Evolutionary conservation across 2,329 filamentous ascomycete genomes (phyloP).

Genomic region (Talaromyces sp.): DNA sequence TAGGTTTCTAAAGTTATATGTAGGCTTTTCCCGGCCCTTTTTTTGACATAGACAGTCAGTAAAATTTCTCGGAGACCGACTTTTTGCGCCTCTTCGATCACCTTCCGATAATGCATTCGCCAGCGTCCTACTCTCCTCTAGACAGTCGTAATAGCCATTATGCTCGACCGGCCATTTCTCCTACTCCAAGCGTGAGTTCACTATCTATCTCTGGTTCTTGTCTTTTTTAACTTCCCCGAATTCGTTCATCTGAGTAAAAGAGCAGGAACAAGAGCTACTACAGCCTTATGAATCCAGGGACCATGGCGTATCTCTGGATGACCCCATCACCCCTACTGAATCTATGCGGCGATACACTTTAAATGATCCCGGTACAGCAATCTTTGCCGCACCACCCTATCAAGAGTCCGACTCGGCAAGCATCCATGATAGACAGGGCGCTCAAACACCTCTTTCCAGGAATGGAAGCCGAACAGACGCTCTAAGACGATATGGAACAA

Average conservation of each 20-base stretch:
- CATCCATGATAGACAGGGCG: not conserved
- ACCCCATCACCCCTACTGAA: not conserved
- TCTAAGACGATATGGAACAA: slow-evolving; percentile 86
- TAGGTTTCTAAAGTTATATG: not conserved
- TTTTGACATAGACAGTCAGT: not conserved
- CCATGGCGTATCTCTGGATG: not conserved
- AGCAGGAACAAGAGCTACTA: not conserved
- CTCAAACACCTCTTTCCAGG: not conserved
- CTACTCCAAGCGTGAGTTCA: not conserved
- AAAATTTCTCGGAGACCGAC: not conserved
- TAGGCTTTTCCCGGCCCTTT: not conserved
- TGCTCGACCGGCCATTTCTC: not conserved
- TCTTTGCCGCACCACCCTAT: not conserved
- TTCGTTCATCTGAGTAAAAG: not conserved
- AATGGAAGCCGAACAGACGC: slow-evolving; percentile 21
- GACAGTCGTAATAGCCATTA: not conserved
- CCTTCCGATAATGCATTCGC: not conserved
- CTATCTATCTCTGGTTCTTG: not conserved
- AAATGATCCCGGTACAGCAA: not conserved
- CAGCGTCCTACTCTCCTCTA: not conserved
- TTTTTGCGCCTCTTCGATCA: not conserved
- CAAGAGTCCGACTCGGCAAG: not conserved
- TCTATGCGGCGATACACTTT: not conserved
- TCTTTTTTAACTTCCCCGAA: not conserved
- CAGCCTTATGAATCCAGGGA: not conserved